phyloP scores from a whole-genome alignment of 139 green algal species.

The Tetraselmis striata region DNA sequence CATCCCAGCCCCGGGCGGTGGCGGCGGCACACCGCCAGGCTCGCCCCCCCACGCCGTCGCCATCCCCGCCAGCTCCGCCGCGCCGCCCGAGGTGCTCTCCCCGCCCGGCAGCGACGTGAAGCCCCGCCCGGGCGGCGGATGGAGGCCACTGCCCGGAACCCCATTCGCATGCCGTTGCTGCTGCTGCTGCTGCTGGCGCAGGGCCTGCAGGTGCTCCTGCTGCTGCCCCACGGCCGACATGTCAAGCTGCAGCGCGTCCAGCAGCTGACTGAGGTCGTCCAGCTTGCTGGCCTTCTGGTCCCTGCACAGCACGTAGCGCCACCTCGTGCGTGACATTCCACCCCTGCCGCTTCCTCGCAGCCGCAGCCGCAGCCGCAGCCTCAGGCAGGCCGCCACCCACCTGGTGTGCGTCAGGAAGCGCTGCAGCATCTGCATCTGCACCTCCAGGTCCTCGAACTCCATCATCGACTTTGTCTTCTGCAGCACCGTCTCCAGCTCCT shows the following conservation, averaged over 20 bases:
- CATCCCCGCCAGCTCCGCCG: no score
- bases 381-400: slow-evolving; percentile 14
- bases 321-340: slow-evolving; percentile 17
- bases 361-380: background rate
- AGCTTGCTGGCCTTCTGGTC: slow-evolving; percentile 33
- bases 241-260: slow-evolving; percentile 52
- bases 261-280: slow-evolving; percentile 42
- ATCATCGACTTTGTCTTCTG: background rate
- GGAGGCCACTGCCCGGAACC: no score
- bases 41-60: no score
- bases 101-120: background rate
- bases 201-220: background rate
- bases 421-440: slow-evolving; percentile 62
- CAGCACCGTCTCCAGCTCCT: background rate
- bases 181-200: slow-evolving; percentile 5
- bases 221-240: slow-evolving; percentile 31
- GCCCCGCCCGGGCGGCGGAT: no score
- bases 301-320: slow-evolving; percentile 13
- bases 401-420: slow-evolving; percentile 67
- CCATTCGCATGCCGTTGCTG: background rate
- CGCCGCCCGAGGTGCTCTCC: background rate
- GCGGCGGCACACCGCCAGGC: no score
- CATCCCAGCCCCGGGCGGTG: no score
- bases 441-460: background rate
- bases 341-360: slow-evolving; percentile 1